Evolutionary conservation across 345 rosid species (phyloP), one percentile per base, ranked within the genome.

Genomic region (Aquilaria sinensis): DNA sequence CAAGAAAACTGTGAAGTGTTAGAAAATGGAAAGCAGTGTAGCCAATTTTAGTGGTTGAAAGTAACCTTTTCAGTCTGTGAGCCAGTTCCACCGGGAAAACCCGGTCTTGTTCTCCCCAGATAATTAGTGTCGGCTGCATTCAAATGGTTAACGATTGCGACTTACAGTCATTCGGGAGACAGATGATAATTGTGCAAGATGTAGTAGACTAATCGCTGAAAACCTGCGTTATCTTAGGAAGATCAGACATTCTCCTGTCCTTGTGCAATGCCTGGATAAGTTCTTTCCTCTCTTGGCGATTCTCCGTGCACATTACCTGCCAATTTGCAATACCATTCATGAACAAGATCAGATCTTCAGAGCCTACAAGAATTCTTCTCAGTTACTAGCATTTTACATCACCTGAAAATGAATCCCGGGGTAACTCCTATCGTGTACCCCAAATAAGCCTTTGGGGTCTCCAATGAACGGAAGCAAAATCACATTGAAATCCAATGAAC

Each of bases 71-170:
- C 66, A 93, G 72, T 81, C 96, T 75, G 77, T 82, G 73, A 33
- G 82, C 98, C 72, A 93, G 67, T 72, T 86, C 98, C 65, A 81
- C 58, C 1, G 96, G 98, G 67, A 90, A 93, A 10, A 93, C 76
- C 65, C 72, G 81, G 73, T 93, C 98, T 45, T 83, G 74, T 67
- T 88, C 92, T 70, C 97, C 92, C 97, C 97, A 90, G 32, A 93
- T 77, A 52, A 90, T 62, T 51, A 83, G 76, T 31, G 87, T 80
- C 2, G 89, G 83, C 96, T 89, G 81, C 80, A 77, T 41, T 37
- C 57, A 51, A 31, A 48, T 60, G 47, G 52, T 3, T 4, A 5
- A 61, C 48, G 49, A 67, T 10, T 10, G 4, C 31, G 13, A 34
- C 23, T 8, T 70, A 23, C 16, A 50, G 16, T 31, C 68, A 60